Evolutionary conservation across 805 yeast species (phyloP).

Genomic region (Teunomyces atbi): DNA sequence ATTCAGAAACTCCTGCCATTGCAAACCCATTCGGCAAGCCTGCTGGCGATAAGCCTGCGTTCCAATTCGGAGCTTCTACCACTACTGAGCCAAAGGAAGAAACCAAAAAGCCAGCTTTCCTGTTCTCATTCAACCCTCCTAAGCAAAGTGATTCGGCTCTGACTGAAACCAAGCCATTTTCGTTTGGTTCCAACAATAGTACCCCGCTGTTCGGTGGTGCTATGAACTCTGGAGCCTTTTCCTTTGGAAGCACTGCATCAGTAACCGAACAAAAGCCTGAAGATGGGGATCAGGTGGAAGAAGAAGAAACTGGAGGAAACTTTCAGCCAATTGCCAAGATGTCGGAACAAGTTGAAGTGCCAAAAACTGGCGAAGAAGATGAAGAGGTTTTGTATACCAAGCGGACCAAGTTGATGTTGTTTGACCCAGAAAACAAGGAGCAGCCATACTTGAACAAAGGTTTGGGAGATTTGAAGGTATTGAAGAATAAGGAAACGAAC

Average conservation of each 20-base stretch:
- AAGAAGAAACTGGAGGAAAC: conserved; percentile 48
- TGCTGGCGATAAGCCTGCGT: conserved; percentile 6
- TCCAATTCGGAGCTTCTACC: conserved; percentile 6
- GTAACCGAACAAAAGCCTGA: conserved; percentile 17
- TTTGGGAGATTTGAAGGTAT: conserved; percentile 75
- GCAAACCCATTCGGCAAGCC: background rate
- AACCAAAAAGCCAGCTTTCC: conserved; percentile 6
- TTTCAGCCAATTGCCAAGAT: conserved; percentile 39
- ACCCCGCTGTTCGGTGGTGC: conserved; percentile 1
- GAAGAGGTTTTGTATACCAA: conserved; percentile 65
- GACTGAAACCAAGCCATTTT: conserved; percentile 10
- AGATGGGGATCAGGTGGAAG: conserved; percentile 34
- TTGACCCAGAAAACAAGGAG: conserved; percentile 48
- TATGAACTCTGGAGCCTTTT: conserved; percentile 7
- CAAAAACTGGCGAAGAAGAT: conserved; percentile 77
- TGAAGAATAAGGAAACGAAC: conserved; percentile 56
- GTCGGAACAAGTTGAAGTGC: conserved; percentile 48
- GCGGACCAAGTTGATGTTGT: conserved; percentile 68
- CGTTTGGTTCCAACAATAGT: conserved; percentile 11
- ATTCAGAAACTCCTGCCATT: background rate
- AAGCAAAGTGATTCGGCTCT: conserved; percentile 8
- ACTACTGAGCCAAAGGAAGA: conserved; percentile 4
- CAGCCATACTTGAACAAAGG: conserved; percentile 64
- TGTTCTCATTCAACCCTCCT: conserved; percentile 11
- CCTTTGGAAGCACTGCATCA: conserved; percentile 14